Conservation (phyloP, 2,329 filamentous ascomycete species). For the Westerdykella ornata region DNA sequence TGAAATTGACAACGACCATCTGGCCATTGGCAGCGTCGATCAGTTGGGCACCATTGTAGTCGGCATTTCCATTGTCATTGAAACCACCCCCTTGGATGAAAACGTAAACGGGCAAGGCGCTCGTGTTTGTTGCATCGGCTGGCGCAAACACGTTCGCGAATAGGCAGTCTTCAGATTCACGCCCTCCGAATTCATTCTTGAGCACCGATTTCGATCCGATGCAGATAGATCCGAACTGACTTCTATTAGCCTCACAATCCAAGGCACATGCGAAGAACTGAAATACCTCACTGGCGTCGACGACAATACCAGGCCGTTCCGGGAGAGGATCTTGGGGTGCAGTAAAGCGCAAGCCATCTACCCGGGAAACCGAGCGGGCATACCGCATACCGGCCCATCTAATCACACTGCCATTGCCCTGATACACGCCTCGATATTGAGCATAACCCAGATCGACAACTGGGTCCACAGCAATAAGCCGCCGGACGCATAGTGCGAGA, state of each 20-base stretch:
- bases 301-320: slow-evolving; percentile 36
- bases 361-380: slow-evolving; percentile 41
- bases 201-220: slow-evolving; percentile 24
- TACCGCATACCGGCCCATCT: slow-evolving; percentile 72
- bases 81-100: slow-evolving; percentile 40
- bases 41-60: slow-evolving; percentile 31
- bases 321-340: slow-evolving; percentile 57
- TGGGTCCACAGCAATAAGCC: slow-evolving; percentile 30
- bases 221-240: slow-evolving; percentile 31
- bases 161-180: slow-evolving; percentile 36
- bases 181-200: slow-evolving; percentile 20
- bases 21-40: slow-evolving; percentile 26
- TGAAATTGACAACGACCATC: slow-evolving; percentile 38
- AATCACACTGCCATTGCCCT: slow-evolving; percentile 51
- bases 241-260: background rate
- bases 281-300: slow-evolving; percentile 43
- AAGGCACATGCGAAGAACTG: background rate
- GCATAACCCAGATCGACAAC: slow-evolving; percentile 61
- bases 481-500: slow-evolving; percentile 19
- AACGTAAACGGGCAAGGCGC: slow-evolving; percentile 35
- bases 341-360: slow-evolving; percentile 49
- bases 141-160: slow-evolving; percentile 38
- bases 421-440: slow-evolving; percentile 53
- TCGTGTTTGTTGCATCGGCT: slow-evolving; percentile 25
- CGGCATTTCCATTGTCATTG: slow-evolving; percentile 30